Evolutionary conservation across 2,329 filamentous ascomycete genomes (phyloP), one percentile per base, ranked within the genome.

Genomic region (Orbilia oligospora): DNA sequence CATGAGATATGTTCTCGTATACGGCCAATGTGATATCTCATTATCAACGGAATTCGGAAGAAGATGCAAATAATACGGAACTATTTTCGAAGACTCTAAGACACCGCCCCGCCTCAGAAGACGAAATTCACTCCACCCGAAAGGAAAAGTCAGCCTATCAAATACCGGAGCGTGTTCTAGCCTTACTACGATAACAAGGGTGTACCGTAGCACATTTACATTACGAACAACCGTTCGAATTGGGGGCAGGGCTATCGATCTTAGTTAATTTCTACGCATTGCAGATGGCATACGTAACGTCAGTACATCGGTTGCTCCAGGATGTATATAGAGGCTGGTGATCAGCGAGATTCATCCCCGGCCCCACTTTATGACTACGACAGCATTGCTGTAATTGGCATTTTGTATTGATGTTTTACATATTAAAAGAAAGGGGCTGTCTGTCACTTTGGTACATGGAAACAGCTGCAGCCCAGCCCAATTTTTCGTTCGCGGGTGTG

Each of bases 251-350:
- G 12, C 6, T 8, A 16, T 46, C n/a, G 44, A 20, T 46, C 20
- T 63, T 2, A 63, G 56, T 41, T 2, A 63, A 36, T 41, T 63
- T 63, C 36, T 44, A 61, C 22, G 56, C 56, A 6, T 18, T 44
- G 22, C 56, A 63, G 18, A n/a, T 63, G 16, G 56, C 56, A 16
- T 46, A 63, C 36, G 46, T 63, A 36, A 63, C 36, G 46, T 63
- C 36, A 63, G 18, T 24, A 44, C 56, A 12, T 24, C 18, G 9
- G 10, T 63, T 63, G 56, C 56, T n/a, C 56, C 56, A 41, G 16
- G 16, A 12, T 63, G 36, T n/a, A n/a, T n/a, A n/a, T 16, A 4
- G 38, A 1, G 12, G 38, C 12, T 2, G 2, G 38, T 5, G 16
- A 41, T 10, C 56, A 27, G 8, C 33, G 38, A 22, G 8, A 63